A percentile compares a stretch with the other conserved stretches of the same genome.
Evolutionary conservation across 768 basidiomycete genomes (phyloP).

Genomic region (Rhodotorula paludigena): DNA sequence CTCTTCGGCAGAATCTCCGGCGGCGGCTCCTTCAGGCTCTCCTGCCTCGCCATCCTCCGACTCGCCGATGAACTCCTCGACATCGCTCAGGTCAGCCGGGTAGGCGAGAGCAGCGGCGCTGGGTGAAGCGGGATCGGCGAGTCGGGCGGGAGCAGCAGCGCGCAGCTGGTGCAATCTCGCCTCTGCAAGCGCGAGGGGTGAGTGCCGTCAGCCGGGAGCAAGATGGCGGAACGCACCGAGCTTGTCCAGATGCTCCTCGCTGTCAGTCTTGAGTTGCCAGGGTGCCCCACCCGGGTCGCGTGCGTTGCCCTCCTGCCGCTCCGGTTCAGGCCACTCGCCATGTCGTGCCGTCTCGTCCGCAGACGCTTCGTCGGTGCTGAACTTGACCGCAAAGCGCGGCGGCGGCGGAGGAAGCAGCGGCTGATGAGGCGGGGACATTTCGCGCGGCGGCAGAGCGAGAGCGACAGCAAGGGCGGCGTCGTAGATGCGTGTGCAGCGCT

Average conservation of each 20-base stretch:
- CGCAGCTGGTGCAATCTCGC: background rate
- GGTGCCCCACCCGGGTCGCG: too few species aligned
- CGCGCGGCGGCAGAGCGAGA: too few species aligned
- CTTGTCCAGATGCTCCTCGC: constrained; percentile 15
- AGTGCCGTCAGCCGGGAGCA: fast-evolving
- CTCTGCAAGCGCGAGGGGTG: background rate
- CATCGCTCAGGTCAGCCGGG: background rate
- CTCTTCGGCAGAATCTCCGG: constrained; percentile 11
- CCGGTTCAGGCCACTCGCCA: background rate
- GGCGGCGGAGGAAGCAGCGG: constrained; percentile 15
- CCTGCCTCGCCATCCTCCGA: background rate
- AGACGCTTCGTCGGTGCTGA: background rate
- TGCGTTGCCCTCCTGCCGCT: background rate
- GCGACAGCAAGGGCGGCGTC: too few species aligned
- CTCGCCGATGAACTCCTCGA: background rate
- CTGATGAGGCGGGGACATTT: background rate
- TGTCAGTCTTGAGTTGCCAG: constrained; percentile 19
- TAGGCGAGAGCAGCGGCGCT: background rate
- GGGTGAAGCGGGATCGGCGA: background rate
- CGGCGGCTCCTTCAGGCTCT: background rate
- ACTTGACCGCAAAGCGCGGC: constrained; percentile 5
- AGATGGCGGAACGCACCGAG: background rate
- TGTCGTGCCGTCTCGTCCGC: background rate
- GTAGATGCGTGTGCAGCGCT: too few species aligned
- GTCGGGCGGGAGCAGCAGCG: background rate